Evolutionary conservation across 2,329 filamentous ascomycete species (phyloP), one percentile per base, ranked within the genome.

Genomic region (Diaporthe ilicicola): DNA sequence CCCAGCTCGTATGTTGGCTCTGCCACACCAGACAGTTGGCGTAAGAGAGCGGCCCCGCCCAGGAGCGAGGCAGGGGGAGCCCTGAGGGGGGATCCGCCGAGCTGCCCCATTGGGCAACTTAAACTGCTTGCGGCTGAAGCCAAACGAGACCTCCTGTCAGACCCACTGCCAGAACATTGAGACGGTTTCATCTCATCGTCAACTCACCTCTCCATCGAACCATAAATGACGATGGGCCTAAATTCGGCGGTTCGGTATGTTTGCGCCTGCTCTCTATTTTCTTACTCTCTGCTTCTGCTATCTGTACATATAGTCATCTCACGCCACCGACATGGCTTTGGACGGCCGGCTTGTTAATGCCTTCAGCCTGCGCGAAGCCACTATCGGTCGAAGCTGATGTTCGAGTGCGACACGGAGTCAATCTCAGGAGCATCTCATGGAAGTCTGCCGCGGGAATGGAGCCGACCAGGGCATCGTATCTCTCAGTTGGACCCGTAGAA

Each of bases 121-220:
- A 56, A 50, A 37, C 42, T 12, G 8, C 39, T 59, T 59, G 65
- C 65, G 65, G 65, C 65, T 68, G n/a, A 68, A 50, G 53, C 65
- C 53, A 68, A 68, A 68, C 65, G 42, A 68, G 65, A 68, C 65
- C 65, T 68, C 65, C 53, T 68, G 65, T 68, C 65, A 59, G 65
- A 68, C 65, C 65, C 65, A 68, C 65, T 27, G 29, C 44, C 53
- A 39, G 42, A 46, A 39, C 53, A 62, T 24, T 22, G 42, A 48
- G 59, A 62, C 59, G 59, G 65, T 68, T 68, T 68, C 65, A 68
- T 56, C 53, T 34, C n/a, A 50, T 68, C 42, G 15, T 54, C 65
- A 56, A 48, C 65, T 48, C 29, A 50, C 22, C 42, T 50, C 53
- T n/a, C 42, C 48, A 59, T 62, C 59, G 59, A 59, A 44, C 53